Base-by-base conservation (phyloP, 23 red algal genomes). In the Gracilariopsis chorda region DNA sequence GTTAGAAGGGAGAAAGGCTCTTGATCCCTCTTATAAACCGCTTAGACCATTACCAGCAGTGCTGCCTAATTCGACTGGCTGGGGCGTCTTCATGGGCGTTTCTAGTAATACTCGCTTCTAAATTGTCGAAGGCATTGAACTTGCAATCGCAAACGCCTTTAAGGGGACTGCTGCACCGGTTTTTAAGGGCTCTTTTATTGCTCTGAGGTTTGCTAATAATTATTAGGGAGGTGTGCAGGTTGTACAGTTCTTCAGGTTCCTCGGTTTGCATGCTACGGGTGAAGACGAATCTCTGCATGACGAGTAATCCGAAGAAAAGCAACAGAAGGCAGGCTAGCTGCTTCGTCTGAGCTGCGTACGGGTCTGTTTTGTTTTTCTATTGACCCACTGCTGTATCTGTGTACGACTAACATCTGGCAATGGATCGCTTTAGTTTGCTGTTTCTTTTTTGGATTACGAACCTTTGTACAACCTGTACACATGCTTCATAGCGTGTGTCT, bases 171-270 rank as follows among this genome's bases (percentile, higher is more conserved):
- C 85, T 62, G 23, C 35, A 59, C 34, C 70, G 28, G 48, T 64
- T 51, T 53, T 95, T 16, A 90, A 88, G 29, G 60, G 80, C 52
- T 73, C 55, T 16, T 96, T 99, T 52, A 63, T 99, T 27, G 57
- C 68, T 14, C 36, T 99, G 35, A 81, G 97, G 16, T 94, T 96
- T 2, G 79, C 75, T 43, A 99, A 99, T 82, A 99, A 99, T 56
- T 93, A 94, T 47, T 96, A 89, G 77, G 97, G 97, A 13, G 97
- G 97, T 14, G 84, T 99, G 20, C 93, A 99, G 42, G 96, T 99
- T 80, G 93, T 99, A 14, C 84, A 99, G 90, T 99, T 94, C 84
- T 96, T 99, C 78, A 69, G 97, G 51, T 87, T 33, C 82, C 42
- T 95, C n/a, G 97, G 97, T 37, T 80, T 99, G 32, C 97, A 99